These are phyloP conservation scores for Syncephalastrum monosporum DNA, from an alignment of 371 early-diverging fungal genomes.

Conservation along the genomic window DNA sequence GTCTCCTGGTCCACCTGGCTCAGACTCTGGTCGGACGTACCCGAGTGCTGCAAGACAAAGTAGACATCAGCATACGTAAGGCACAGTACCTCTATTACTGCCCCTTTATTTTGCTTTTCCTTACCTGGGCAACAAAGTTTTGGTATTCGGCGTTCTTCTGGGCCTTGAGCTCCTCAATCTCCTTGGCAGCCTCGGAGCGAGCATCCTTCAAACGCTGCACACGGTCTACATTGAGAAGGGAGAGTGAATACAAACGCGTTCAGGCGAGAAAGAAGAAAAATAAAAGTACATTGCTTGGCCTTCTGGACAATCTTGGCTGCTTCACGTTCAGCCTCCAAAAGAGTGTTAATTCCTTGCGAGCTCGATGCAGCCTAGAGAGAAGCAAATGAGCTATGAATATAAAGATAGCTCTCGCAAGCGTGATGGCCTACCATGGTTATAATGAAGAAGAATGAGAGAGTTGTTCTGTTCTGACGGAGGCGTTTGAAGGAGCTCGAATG, in stretches of 20 bases:
- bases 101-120: constrained; percentile 3
- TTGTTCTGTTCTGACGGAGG: too few species aligned
- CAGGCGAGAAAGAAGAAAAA: background rate
- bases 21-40: constrained; percentile 69
- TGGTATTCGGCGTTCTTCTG: constrained; percentile 84
- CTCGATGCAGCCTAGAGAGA: constrained; percentile 60
- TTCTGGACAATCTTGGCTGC: constrained; percentile 89
- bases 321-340: constrained; percentile 85
- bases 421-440: too few species aligned
- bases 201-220: constrained; percentile 93
- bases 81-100: background rate
- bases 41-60: constrained; percentile 62
- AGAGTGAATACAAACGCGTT: background rate
- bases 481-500: too few species aligned
- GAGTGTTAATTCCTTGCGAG: constrained; percentile 82
- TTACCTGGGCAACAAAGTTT: constrained; percentile 79
- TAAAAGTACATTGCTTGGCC: constrained; percentile 82
- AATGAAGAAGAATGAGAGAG: too few species aligned
- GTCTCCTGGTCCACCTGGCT: constrained; percentile 77
- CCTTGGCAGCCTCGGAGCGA: constrained; percentile 89
- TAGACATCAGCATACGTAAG: background rate
- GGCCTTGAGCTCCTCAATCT: constrained; percentile 84
- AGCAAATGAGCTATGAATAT: background rate
- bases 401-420: too few species aligned
- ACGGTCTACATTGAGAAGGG: constrained; percentile 65